Conservation (phyloP, 768 basidiomycete genomes). For the Suillus hirtellus region DNA sequence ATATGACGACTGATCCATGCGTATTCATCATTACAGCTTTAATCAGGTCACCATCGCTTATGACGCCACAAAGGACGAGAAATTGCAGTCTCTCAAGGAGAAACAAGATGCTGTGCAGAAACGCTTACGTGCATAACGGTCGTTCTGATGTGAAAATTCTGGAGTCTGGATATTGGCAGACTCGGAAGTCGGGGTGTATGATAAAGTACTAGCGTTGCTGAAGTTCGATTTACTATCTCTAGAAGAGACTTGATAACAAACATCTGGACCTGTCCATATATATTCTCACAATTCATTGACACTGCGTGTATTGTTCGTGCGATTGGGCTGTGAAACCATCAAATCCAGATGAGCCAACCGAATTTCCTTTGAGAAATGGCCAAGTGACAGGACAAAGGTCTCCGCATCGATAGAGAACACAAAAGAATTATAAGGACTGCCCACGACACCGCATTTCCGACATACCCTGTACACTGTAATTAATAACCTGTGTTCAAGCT, state of each 20-base stretch:
- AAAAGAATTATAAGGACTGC: not conserved
- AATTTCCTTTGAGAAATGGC: not conserved
- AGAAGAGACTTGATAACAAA: not conserved
- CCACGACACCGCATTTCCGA: conserved; percentile 1
- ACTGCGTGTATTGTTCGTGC: not conserved
- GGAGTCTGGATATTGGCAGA: not conserved
- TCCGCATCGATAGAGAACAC: not conserved
- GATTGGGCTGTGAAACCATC: not conserved
- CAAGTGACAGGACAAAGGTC: not conserved
- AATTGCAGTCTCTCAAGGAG: conserved; percentile 69
- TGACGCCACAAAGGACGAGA: conserved; percentile 87
- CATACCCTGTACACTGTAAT: not conserved
- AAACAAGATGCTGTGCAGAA: conserved; percentile 66
- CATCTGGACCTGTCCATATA: not conserved
- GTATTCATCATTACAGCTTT: conserved; percentile 50
- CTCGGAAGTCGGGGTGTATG: not conserved
- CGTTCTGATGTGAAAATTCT: not conserved
- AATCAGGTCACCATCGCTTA: conserved; percentile 80
- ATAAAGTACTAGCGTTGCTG: not conserved
- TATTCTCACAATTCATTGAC: not conserved
- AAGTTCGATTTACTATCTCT: not conserved
- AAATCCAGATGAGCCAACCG: not conserved
- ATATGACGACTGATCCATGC: not conserved
- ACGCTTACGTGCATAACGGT: conserved; percentile 50
- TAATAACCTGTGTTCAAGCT: not conserved